Evolutionary conservation across 805 yeast genomes (phyloP).

Genomic region (Sungouiozyma intestinalis): DNA sequence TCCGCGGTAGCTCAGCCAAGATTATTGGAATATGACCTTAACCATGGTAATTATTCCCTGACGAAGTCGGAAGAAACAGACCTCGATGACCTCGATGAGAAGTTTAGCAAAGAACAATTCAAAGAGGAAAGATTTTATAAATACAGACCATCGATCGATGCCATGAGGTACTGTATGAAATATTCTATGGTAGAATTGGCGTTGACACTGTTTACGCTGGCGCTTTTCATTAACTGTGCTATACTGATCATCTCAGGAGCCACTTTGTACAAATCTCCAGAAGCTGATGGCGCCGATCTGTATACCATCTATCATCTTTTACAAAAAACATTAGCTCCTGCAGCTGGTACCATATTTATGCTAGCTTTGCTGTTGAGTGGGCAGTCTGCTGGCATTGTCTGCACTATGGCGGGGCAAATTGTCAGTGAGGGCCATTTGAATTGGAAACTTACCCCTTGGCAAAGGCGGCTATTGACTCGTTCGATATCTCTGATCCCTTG

Average conservation of each 20-base stretch:
- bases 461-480: conserved; percentile 69
- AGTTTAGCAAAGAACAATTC: conserved; percentile 13
- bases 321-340: conserved; percentile 49
- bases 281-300: conserved; percentile 69
- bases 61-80: conserved; percentile 5
- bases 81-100: conserved; percentile 8
- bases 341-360: conserved; percentile 78
- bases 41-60: conserved; percentile 38
- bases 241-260: conserved; percentile 77
- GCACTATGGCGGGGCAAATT: conserved; percentile 89
- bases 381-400: conserved; percentile 83
- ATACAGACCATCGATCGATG: conserved; percentile 63
- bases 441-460: conserved; percentile 75
- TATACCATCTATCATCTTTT: conserved; percentile 65
- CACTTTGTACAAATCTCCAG: conserved; percentile 59
- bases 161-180: conserved; percentile 61
- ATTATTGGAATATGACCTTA: conserved; percentile 59
- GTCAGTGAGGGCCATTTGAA: conserved; percentile 84
- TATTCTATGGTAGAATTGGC: conserved; percentile 65
- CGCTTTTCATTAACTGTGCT: conserved; percentile 77
- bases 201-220: conserved; percentile 64
- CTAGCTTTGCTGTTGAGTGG: conserved; percentile 78
- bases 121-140: conserved; percentile 33
- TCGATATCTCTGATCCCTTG: conserved; percentile 75
- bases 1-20: conserved; percentile 82